Base-by-base conservation (phyloP, 2,329 filamentous ascomycete species). In the Trichoderma lentiforme region DNA sequence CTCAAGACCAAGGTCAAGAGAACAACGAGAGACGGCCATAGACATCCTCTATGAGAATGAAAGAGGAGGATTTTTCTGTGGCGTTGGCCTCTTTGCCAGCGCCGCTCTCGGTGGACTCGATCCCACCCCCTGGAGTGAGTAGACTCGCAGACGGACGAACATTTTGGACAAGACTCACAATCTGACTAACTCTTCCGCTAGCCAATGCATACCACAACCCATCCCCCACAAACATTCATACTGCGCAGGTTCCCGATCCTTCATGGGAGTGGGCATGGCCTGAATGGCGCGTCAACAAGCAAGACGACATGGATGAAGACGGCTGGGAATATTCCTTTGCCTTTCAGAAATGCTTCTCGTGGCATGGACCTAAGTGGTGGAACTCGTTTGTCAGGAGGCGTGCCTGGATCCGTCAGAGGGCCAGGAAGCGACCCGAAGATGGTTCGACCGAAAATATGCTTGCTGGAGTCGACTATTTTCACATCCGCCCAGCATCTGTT, bases 291-390 rank as follows among this genome's bases (percentile, higher is more conserved):
- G 78, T 92, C 75, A 87, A 89, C 72, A 84, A 93, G 87, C 93
- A 95, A 84, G 88, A 92, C 3, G 91, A 92, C 72, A 76, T 82
- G 47, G 96, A 98, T 77, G 92, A 95, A 74, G 93, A 95, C 74
- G 96, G 96, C 4, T 99, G 96, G 96, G 92, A 97, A 79, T 99
- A 99, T 82, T 96, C 93, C 18, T 94, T 98, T 79, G 91, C 93
- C 75, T 99, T 98, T 79, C 85, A 85, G 74, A 89, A 87, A 73
- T 85, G 83, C 56, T 94, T 92, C 75, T 89, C 90, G 3, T 99
- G 96, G 96, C 96, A 99, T 81, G 91, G 91, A 3, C 92, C 93
- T 21, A 92, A 90, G 30, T 98, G 95, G 95, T 97, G 94, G 82
- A 95, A 95, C 80, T 97, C 94, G 1, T 99, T 95, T 79, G 96